Conservation (phyloP, 768 basidiomycete genomes). For the Pulveroboletus sp. region DNA sequence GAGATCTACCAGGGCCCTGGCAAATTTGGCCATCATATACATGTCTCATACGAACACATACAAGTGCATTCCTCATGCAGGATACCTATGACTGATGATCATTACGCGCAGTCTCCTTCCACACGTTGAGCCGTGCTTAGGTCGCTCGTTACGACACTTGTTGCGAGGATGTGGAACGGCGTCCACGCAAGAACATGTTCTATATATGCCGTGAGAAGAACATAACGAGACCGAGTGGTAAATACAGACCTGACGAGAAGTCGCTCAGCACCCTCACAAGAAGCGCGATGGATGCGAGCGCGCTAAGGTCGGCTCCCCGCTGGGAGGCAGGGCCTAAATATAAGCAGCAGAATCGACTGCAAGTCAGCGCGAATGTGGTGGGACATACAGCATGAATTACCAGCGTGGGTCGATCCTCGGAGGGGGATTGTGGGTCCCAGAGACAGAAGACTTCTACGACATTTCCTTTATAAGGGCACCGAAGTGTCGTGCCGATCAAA, state of each 20-base stretch:
- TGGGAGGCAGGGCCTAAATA: conserved; percentile 35
- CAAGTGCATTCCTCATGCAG: conserved; percentile 3
- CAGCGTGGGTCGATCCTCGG: conserved; percentile 28
- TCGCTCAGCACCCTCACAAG: conserved; percentile 54
- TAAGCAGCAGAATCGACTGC: conserved; percentile 1
- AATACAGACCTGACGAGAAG: conserved; percentile 47
- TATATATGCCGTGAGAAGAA: conserved; percentile 13
- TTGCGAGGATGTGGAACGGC: conserved; percentile 60
- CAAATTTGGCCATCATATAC: conserved; percentile 6
- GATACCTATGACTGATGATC: conserved; percentile 15
- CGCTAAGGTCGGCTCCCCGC: conserved; percentile 44
- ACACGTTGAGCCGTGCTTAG: conserved; percentile 67
- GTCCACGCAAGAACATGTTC: conserved; percentile 41
- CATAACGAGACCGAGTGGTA: neutral
- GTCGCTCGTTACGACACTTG: conserved; percentile 69
- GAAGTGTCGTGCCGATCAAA: conserved; percentile 19
- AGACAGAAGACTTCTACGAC: conserved; percentile 12
- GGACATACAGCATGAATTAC: conserved; percentile 25
- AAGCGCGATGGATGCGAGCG: conserved; percentile 74
- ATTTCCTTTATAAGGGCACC: conserved; percentile 30
- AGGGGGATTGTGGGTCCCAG: conserved; percentile 32
- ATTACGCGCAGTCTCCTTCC: conserved; percentile 37
- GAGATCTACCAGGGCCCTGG: neutral
- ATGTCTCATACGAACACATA: conserved; percentile 14
- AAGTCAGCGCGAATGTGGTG: conserved; percentile 8